Evolutionary conservation across 495 filamentous ascomycete genomes (phyloP), one percentile per base, ranked within the genome.

Genomic region (Podospora didyma): DNA sequence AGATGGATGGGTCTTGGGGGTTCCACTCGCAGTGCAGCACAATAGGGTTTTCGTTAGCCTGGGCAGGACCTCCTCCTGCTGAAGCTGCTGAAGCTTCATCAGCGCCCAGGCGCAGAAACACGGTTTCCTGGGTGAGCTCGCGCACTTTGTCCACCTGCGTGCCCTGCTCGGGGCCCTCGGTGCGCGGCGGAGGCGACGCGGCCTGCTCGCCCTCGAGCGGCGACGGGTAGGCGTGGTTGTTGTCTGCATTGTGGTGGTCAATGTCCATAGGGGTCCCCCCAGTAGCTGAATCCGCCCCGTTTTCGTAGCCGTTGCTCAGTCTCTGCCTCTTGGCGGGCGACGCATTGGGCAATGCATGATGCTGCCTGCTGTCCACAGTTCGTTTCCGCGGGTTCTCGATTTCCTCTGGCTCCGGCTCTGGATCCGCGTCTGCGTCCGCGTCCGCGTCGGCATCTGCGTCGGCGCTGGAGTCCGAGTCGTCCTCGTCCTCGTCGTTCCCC

Each of bases 21-120:
- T 88, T 89, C 88, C 89, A 95, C 69, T 85, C 76, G 72, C 84
- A 82, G 51, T 82, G 81, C 60, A 89, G 80, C 76, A 92, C 71
- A 56, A 82, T 70, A 69, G 78, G 76, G 66, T 73, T 75, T 72
- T 73, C 73, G 64, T 65, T 70, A 57, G 70, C 65, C 61, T 59
- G 65, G 51, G 67, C 61, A 54, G 61, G 57, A n/a, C n/a, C n/a
- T n/a, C n/a, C n/a, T n/a, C n/a, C n/a, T n/a, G n/a, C n/a, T 62
- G 66, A 60, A 24, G 49, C 42, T 54, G 57, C 63, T 49, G 65
- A 54, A 6, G 86, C 77, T 65, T 82, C 80, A 52, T 84, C 82
- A 61, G 81, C 73, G 54, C 78, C 76, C 56, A 86, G 74, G 26
- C 75, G 76, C 51, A 92, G 73, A 57, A 89, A 81, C 57, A 78